These are phyloP conservation scores for Zizania latifolia DNA, from an alignment of 176 grass and related monocot species.

Conservation along the genomic window DNA sequence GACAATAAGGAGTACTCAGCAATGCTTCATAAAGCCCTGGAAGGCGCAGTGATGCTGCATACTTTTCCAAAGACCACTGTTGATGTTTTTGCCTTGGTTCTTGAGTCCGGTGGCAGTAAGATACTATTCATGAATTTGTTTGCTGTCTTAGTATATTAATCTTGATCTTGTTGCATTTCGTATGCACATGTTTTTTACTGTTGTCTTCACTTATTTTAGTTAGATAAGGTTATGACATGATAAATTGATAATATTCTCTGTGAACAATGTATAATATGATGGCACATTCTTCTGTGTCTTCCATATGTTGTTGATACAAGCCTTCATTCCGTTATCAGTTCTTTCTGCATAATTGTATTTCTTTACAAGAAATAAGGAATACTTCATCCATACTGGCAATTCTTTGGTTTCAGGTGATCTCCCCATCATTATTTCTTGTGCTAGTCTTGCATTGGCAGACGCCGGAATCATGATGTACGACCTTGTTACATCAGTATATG, in stretches of 20 bases:
- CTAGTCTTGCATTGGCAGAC: constrained; percentile 92
- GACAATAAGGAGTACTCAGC: constrained; percentile 96
- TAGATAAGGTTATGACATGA: neutral
- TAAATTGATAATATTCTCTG: neutral
- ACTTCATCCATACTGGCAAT: neutral
- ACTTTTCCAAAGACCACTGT: constrained; percentile 96
- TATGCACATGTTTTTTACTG: neutral
- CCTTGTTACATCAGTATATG: constrained; percentile 82
- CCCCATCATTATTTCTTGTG: constrained; percentile 88
- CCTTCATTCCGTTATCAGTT: neutral
- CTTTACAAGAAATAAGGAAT: neutral
- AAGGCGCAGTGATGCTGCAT: constrained; percentile 88
- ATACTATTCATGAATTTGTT: constrained; percentile 24
- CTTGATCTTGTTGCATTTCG: neutral
- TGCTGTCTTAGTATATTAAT: neutral
- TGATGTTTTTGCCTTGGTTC: constrained; percentile 93
- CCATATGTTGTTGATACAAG: neutral
- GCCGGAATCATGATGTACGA: constrained; percentile 97
- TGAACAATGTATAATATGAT: neutral
- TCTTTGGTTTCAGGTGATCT: constrained; percentile 65
- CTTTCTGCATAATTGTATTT: neutral
- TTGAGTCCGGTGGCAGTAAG: constrained; percentile 96
- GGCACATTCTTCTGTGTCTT: neutral
- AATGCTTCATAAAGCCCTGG: constrained; percentile 95
- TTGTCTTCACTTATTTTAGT: neutral